Conservation (phyloP, 495 filamentous ascomycete species). For the Penicillium manginii region DNA sequence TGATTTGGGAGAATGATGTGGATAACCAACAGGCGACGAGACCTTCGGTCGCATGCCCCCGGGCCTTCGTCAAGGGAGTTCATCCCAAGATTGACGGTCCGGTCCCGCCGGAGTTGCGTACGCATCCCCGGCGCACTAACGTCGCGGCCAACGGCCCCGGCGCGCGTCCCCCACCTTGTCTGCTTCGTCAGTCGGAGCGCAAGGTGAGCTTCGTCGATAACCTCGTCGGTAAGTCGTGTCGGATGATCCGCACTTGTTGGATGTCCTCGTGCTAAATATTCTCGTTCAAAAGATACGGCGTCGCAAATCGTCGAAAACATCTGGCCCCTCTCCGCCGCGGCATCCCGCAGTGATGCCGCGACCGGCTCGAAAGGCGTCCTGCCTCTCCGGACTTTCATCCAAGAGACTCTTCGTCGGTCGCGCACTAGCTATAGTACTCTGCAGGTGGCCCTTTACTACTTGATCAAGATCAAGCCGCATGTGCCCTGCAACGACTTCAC, state of each 20-base stretch:
- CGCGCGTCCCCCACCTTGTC: conserved; percentile 73
- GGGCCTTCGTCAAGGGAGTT: conserved; percentile 33
- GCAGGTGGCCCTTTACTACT: conserved; percentile 94
- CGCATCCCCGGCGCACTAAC: conserved; percentile 80
- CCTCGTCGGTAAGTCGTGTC: conserved; percentile 87
- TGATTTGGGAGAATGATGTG: conserved; percentile 53
- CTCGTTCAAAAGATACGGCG: conserved; percentile 75
- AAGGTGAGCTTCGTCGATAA: conserved; percentile 96
- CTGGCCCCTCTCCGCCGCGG: conserved; percentile 73
- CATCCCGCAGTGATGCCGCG: conserved; percentile 49
- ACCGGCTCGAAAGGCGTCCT: conserved; percentile 69
- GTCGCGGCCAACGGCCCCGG: conserved; percentile 51
- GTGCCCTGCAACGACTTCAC: conserved; percentile 84
- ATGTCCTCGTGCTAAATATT: conserved; percentile 26
- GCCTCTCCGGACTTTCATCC: conserved; percentile 92
- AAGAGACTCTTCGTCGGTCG: conserved; percentile 92
- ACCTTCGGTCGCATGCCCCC: conserved; percentile 28
- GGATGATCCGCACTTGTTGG: conserved; percentile 20
- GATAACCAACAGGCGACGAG: conserved; percentile 35
- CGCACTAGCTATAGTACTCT: conserved; percentile 96
- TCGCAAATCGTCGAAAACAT: conserved; percentile 97
- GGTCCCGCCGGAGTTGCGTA: conserved; percentile 69
- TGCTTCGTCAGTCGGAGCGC: conserved; percentile 88
- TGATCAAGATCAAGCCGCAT: conserved; percentile 90
- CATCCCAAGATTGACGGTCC: conserved; percentile 45